Evolutionary conservation across 2,329 filamentous ascomycete genomes (phyloP).

Genomic region (Penicillium brevicompactum): DNA sequence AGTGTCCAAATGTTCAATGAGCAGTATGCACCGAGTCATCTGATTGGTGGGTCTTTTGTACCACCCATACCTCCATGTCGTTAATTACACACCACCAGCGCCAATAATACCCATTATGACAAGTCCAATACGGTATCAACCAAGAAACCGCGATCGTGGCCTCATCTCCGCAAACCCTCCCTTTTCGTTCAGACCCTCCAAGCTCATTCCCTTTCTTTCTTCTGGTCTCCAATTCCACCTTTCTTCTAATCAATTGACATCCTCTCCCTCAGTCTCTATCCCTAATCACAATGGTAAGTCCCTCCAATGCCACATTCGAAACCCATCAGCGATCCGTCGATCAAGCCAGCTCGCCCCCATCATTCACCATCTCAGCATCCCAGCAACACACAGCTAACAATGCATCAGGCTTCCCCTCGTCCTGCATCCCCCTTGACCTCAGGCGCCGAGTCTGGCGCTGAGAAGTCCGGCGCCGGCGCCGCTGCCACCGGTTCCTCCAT

Average conservation of each 20-base stretch:
- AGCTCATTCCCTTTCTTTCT: constrained; percentile 12
- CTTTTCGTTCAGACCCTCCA: constrained; percentile 13
- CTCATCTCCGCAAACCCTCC: constrained; percentile 29
- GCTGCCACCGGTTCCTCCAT: constrained; percentile 68
- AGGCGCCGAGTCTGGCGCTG: constrained; percentile 48
- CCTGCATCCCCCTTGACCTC: constrained; percentile 48
- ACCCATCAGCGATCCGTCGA: neutral
- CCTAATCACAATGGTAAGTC: constrained; percentile 27
- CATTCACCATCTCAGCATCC: neutral
- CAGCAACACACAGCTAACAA: constrained; percentile 1
- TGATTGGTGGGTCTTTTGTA: constrained; percentile 14
- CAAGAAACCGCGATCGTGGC: constrained; percentile 32
- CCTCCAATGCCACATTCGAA: neutral
- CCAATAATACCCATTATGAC: constrained; percentile 2
- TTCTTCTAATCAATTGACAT: neutral
- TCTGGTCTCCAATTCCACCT: constrained; percentile 9
- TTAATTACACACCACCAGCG: neutral
- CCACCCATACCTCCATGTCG: constrained; percentile 12
- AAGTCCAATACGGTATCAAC: constrained; percentile 20
- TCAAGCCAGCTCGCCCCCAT: constrained; percentile 8
- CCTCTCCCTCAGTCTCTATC: constrained; percentile 8
- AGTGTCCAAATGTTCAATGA: neutral
- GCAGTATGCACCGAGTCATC: neutral
- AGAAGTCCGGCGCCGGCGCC: constrained; percentile 47
- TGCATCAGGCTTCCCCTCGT: constrained; percentile 40